Conservation (phyloP, 495 filamentous ascomycete genomes). For the Trypethelium eluteriae region DNA sequence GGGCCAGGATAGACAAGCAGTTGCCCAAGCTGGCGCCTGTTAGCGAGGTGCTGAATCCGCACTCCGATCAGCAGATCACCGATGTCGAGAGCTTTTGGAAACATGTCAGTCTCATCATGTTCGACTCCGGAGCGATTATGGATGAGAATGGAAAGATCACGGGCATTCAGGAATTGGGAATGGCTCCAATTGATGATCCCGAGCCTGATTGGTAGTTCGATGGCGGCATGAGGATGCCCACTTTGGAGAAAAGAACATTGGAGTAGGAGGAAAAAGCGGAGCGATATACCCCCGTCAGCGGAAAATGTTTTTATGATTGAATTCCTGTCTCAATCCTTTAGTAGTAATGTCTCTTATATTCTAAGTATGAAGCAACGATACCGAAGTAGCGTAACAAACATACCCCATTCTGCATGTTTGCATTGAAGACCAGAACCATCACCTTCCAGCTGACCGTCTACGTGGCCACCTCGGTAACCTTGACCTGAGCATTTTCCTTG, state of each 20-base stretch:
- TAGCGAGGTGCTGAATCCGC: conserved; percentile 2
- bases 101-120: conserved; percentile 6
- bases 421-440: neutral
- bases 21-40: neutral
- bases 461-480: conserved; percentile 11
- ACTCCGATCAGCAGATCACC: neutral
- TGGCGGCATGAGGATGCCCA: neutral
- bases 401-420: neutral
- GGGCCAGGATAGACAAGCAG: conserved; percentile 50
- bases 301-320: neutral
- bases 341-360: neutral
- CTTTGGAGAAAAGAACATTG: neutral
- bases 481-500: conserved; percentile 15
- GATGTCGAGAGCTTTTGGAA: conserved; percentile 6
- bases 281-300: neutral
- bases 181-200: neutral
- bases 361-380: conserved; percentile 3
- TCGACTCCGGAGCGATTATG: neutral
- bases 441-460: neutral
- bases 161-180: neutral
- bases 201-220: neutral
- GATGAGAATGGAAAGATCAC: neutral
- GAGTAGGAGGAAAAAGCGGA: neutral
- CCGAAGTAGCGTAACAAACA: neutral
- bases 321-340: neutral